Evolutionary conservation across 176 grass and related monocot species (phyloP), one percentile per base, ranked within the genome.

Genomic region (Bolboschoenus planiculmis): DNA sequence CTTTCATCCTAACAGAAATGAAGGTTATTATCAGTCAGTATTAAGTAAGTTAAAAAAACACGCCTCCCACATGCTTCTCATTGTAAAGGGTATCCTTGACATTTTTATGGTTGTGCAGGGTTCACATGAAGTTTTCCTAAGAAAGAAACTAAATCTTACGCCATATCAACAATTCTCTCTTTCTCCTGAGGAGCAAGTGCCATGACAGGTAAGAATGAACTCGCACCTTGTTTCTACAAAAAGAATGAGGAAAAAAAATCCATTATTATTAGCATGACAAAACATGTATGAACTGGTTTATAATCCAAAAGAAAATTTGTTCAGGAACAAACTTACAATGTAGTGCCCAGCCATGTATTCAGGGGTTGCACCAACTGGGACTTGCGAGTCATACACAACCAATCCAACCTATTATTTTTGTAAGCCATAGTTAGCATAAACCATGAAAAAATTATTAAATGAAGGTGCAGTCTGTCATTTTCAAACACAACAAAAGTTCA

Each of bases 341-440:
- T 99, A 99, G 83, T 99, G 97, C 35, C 97, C 97, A 50, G 97
- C 97, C 89, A 99, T 93, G 87, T 99, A 99, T 88, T 99, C 97
- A 76, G 91, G 91, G 39, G 97, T 99, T 29, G 97, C 93, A 78
- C 97, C 97, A 83, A 90, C 87, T 48, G 97, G 94, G 79, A 99
- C 83, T 63, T 94, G 92, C 1, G 93, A 99, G 46, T 99, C 97
- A 33, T 99, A 99, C 21, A 99, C 93, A 88, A 99, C 97, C 37
- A 99, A 86, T 34, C 97, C 97, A 31, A 99, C 97, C 97, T 99
- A 87, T 15, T 56, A 88, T 85, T 83, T 78, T 74, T 59, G 79
- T 62, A 83, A 27, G 5, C 21, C 10, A 44, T 23, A 72, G 39
- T 83, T 75, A 29, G 56, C 27, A 53, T 20, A 50, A 31, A 53